phyloP scores from a whole-genome alignment of 305 asterid species.

The Fraxinus nigra region DNA sequence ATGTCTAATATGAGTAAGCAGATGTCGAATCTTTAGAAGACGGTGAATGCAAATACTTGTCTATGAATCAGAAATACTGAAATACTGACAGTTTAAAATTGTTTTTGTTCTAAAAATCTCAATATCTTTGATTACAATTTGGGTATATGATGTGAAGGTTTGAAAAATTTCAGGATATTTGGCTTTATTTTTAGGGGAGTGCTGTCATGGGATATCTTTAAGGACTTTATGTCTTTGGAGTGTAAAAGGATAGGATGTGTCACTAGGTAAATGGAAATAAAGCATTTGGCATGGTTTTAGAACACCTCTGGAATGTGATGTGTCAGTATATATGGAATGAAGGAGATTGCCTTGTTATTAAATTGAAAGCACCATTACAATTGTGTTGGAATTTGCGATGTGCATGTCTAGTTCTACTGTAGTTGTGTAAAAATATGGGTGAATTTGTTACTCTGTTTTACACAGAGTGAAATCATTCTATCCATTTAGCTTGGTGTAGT shows the following conservation, averaged over 20 bases:
- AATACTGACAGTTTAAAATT: neutral
- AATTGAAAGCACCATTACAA: neutral
- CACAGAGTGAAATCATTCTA: neutral
- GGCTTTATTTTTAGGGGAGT: neutral
- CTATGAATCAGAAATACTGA: neutral
- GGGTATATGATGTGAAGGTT: neutral
- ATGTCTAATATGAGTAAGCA: neutral
- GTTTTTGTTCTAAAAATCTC: neutral
- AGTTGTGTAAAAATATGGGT: neutral
- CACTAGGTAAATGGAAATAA: neutral
- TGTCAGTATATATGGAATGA: neutral
- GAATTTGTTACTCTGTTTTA: neutral
- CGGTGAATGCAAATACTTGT: neutral
- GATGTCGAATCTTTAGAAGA: neutral
- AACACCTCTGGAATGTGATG: neutral
- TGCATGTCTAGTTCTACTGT: neutral
- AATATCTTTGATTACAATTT: neutral
- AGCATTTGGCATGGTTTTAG: neutral
- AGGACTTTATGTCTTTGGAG: neutral
- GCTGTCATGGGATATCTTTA: neutral
- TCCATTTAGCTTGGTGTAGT: neutral
- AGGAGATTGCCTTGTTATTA: neutral
- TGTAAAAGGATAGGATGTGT: neutral
- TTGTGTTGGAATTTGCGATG: neutral
- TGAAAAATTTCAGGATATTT: neutral